phyloP scores from a whole-genome alignment of 1,284 basidiomycete genomes.

The Salmacisia buchloeana region DNA sequence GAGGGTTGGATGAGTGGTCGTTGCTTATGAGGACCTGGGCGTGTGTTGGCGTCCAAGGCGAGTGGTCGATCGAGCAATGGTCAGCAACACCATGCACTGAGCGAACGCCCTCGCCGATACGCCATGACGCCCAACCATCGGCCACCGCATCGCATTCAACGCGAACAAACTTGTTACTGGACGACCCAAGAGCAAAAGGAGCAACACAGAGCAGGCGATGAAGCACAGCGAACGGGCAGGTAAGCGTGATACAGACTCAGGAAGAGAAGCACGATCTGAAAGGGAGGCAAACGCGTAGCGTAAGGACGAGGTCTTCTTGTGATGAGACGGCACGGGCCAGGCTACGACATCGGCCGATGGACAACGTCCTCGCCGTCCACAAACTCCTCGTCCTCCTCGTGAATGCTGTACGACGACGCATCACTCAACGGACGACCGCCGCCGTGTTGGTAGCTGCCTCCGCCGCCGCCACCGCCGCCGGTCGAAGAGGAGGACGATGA shows the following conservation, averaged over 20 bases:
- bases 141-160: too few species aligned
- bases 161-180: too few species aligned
- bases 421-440: constrained; percentile 4
- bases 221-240: too few species aligned
- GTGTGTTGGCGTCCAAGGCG: too few species aligned
- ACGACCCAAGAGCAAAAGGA: too few species aligned
- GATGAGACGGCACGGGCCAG: background rate
- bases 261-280: background rate
- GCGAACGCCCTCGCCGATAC: background rate
- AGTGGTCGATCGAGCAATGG: background rate
- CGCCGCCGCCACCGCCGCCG: background rate
- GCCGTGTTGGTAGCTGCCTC: background rate
- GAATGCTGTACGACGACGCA: background rate
- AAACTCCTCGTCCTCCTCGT: background rate
- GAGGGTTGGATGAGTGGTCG: too few species aligned
- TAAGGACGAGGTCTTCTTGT: too few species aligned
- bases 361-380: too few species aligned
- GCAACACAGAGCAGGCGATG: too few species aligned
- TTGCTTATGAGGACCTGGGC: too few species aligned
- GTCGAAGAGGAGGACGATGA: background rate
- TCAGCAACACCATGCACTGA: background rate
- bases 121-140: too few species aligned
- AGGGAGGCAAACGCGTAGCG: background rate
- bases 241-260: too few species aligned
- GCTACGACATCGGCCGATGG: background rate